These are phyloP conservation scores for Geotrichum histeridarum DNA, from an alignment of 1,139 yeast species.

Conservation along the genomic window DNA sequence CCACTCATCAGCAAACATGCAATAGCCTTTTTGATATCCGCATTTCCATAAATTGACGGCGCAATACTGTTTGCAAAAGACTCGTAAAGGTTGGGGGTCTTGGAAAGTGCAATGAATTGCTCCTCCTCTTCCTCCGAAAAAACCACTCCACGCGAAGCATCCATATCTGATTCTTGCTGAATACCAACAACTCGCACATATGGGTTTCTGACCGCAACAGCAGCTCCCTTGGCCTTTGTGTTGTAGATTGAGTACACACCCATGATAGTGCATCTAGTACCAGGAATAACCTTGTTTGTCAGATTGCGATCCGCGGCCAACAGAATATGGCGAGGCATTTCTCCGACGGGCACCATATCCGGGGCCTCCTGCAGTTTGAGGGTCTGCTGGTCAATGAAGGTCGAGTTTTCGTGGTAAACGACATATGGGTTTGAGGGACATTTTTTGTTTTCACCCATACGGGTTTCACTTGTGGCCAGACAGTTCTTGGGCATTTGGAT, in stretches of 20 bases:
- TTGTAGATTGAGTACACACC: conserved; percentile 89
- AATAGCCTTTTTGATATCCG: conserved; percentile 87
- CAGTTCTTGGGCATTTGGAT: conserved; percentile 74
- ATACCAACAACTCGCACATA: conserved; percentile 83
- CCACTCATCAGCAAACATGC: conserved; percentile 94
- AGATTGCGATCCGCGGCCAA: conserved; percentile 85
- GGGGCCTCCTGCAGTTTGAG: conserved; percentile 93
- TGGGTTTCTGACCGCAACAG: conserved; percentile 90
- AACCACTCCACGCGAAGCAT: conserved; percentile 49
- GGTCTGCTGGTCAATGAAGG: conserved; percentile 89
- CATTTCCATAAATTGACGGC: conserved; percentile 91
- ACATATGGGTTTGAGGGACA: conserved; percentile 92
- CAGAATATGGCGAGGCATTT: conserved; percentile 91
- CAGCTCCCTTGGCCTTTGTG: conserved; percentile 48
- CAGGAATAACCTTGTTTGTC: conserved; percentile 89
- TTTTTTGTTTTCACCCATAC: conserved; percentile 46
- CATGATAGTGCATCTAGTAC: conserved; percentile 83
- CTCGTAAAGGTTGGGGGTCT: conserved; percentile 79
- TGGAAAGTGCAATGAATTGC: conserved; percentile 72
- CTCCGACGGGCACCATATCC: conserved; percentile 98
- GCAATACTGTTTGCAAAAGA: conserved; percentile 87
- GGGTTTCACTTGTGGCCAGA: conserved; percentile 46
- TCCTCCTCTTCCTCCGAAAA: conserved; percentile 93
- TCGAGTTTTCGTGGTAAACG: conserved; percentile 87
- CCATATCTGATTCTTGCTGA: conserved; percentile 73